These are phyloP conservation scores for Aspergillus cavernicola DNA, from an alignment of 495 filamentous ascomycete genomes.

Conservation along the genomic window DNA sequence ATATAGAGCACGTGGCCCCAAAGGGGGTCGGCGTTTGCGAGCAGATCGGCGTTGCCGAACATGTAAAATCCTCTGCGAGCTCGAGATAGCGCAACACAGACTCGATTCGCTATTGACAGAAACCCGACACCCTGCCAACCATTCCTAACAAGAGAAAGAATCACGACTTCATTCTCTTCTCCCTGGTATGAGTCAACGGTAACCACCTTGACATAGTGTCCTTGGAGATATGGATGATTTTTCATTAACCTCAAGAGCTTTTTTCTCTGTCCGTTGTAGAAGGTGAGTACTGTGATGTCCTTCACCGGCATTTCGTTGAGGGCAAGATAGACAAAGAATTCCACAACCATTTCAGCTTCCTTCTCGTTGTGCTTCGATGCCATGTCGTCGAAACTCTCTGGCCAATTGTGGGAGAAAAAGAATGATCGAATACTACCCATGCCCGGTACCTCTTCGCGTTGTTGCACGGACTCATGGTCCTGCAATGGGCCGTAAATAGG, in stretches of 20 bases:
- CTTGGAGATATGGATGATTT: conserved; percentile 46
- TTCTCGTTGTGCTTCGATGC: conserved; percentile 66
- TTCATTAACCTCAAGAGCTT: conserved; percentile 52
- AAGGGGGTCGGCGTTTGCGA: conserved; percentile 33
- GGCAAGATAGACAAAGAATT: conserved; percentile 68
- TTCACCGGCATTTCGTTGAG: conserved; percentile 55
- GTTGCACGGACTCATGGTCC: conserved; percentile 66
- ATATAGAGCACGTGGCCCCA: conserved; percentile 36
- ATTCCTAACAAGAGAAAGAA: conserved; percentile 82
- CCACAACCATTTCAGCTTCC: conserved; percentile 76
- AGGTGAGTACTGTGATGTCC: conserved; percentile 82
- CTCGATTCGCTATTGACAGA: conserved; percentile 67
- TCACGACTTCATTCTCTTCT: conserved; percentile 83
- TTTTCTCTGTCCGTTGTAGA: conserved; percentile 85
- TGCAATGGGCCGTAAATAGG: conserved; percentile 64
- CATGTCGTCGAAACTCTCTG: conserved; percentile 61
- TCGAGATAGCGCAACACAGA: conserved; percentile 85
- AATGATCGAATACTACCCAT: conserved; percentile 70
- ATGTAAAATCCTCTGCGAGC: conserved; percentile 83
- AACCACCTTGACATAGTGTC: conserved; percentile 57
- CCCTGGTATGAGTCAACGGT: conserved; percentile 95
- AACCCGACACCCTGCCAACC: conserved; percentile 63
- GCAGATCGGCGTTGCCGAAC: conserved; percentile 69
- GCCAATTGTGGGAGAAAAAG: conserved; percentile 70
- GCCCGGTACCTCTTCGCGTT: conserved; percentile 63